Conservation (phyloP, 1,139 yeast genomes). For the Candida sp. region DNA sequence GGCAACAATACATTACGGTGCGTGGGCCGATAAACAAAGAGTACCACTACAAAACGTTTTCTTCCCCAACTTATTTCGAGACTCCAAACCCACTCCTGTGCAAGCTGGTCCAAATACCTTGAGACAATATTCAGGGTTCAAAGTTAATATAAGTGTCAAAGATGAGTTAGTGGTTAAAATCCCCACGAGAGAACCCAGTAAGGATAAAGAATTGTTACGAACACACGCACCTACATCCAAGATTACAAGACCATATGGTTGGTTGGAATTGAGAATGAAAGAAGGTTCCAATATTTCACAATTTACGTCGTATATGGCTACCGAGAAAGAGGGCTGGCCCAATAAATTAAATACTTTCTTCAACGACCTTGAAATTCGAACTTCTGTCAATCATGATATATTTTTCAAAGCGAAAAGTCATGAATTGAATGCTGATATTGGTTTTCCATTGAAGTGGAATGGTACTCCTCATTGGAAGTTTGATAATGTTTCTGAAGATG, state of each 20-base stretch:
- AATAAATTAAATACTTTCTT: conserved; percentile 51
- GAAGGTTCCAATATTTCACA: conserved; percentile 49
- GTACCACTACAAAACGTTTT: conserved; percentile 61
- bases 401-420: conserved; percentile 65
- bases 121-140: conserved; percentile 57
- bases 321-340: conserved; percentile 52
- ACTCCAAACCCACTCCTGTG: conserved; percentile 43
- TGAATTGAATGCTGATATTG: conserved; percentile 50
- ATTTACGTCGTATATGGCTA: conserved; percentile 52
- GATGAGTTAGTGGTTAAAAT: conserved; percentile 70
- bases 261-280: conserved; percentile 75
- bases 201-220: conserved; percentile 46
- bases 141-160: conserved; percentile 50
- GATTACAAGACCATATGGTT: conserved; percentile 68
- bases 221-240: conserved; percentile 7
- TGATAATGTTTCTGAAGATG: conserved; percentile 47
- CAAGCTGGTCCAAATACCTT: conserved; percentile 42
- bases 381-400: conserved; percentile 89
- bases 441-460: conserved; percentile 81
- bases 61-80: conserved; percentile 66
- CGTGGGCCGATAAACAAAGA: conserved; percentile 93
- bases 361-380: conserved; percentile 58
- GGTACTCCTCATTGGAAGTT: conserved; percentile 71
- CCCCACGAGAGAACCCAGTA: conserved; percentile 83
- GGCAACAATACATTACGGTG: conserved; percentile 82